Conservation (phyloP, 2,329 filamentous ascomycete species). For the Fusarium nanum region DNA sequence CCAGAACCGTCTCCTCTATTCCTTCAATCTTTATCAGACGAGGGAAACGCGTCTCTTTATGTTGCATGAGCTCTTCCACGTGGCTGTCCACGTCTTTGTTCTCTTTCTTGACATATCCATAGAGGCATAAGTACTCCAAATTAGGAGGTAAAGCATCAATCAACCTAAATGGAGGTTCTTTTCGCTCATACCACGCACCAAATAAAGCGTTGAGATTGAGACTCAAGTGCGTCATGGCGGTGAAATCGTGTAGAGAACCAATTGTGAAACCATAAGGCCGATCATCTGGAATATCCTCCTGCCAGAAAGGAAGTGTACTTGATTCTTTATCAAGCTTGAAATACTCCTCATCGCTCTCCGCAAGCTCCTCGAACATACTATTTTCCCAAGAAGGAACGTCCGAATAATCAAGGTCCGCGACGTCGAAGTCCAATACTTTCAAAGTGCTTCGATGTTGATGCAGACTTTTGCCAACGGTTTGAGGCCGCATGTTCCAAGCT, state of each 20-base stretch:
- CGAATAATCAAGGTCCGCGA: neutral
- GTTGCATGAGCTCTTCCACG: constrained; percentile 8
- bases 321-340: neutral
- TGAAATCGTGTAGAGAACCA: neutral
- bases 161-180: neutral
- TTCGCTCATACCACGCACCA: neutral
- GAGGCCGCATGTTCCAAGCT: too few species aligned
- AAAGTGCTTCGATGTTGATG: neutral
- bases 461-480: neutral
- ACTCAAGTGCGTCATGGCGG: neutral
- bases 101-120: constrained; percentile 8
- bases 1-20: constrained; percentile 1
- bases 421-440: neutral
- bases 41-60: neutral
- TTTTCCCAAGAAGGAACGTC: neutral
- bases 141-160: neutral
- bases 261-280: neutral
- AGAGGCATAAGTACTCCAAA: constrained; percentile 17
- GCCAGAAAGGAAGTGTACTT: neutral
- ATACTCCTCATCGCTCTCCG: neutral
- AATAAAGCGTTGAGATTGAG: neutral
- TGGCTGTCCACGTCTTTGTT: constrained; percentile 9
- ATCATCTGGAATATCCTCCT: neutral
- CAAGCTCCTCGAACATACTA: neutral
- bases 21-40: neutral